Conservation (phyloP, 1,284 basidiomycete species). For the Amylostereum areolatum region DNA sequence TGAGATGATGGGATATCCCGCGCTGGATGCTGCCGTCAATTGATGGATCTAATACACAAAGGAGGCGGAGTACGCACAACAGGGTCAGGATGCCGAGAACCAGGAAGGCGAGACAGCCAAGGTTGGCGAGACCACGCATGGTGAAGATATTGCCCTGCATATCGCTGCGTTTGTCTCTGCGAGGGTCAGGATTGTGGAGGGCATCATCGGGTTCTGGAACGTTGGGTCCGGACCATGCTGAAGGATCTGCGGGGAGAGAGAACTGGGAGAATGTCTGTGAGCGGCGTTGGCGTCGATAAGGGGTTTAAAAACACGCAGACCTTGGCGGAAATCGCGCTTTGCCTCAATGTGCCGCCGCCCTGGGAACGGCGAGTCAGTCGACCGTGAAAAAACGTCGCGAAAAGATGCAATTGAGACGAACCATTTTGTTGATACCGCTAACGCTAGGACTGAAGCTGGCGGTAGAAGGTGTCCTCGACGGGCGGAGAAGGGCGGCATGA, state of each 20-base stretch:
- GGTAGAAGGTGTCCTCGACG: no score
- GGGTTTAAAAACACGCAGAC: no score
- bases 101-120: slow-evolving; percentile 71
- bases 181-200: background rate
- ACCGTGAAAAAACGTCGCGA: no score
- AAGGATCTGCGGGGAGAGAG: background rate
- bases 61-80: slow-evolving; percentile 47
- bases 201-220: background rate
- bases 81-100: slow-evolving; percentile 56
- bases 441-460: no score
- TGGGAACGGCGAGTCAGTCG: no score
- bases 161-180: slow-evolving; percentile 29
- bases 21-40: slow-evolving; percentile 15
- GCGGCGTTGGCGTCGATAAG: no score
- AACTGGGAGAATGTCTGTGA: background rate
- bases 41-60: background rate
- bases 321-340: no score
- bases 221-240: background rate
- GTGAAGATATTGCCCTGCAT: slow-evolving; percentile 61
- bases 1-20: slow-evolving; percentile 46
- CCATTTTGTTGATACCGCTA: no score
- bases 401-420: no score
- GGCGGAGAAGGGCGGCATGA: no score
- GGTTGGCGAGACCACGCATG: slow-evolving; percentile 63
- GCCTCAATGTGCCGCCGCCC: no score